These are phyloP conservation scores for Cicer judaicum DNA, from an alignment of 306 rosid species.

Conservation along the genomic window DNA sequence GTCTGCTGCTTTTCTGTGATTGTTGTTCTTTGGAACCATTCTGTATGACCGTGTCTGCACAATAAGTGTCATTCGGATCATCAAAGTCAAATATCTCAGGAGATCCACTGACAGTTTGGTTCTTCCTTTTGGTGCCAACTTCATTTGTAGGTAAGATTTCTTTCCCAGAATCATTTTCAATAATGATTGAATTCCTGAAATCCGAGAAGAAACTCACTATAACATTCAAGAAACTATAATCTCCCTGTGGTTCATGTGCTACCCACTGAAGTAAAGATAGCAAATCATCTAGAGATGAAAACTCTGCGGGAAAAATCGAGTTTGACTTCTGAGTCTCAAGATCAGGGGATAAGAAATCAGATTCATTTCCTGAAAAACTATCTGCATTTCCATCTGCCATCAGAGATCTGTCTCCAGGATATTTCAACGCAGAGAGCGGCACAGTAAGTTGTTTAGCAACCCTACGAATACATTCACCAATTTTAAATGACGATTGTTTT, in stretches of 20 bases:
- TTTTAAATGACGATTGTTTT: slow-evolving; percentile 78
- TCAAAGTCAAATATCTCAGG: slow-evolving; percentile 80
- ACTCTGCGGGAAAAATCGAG: slow-evolving; percentile 52
- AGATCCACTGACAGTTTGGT: slow-evolving; percentile 43
- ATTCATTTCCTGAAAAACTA: slow-evolving; percentile 48
- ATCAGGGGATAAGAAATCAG: slow-evolving; percentile 50
- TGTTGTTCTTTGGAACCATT: slow-evolving; percentile 76
- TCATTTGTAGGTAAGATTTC: slow-evolving; percentile 51
- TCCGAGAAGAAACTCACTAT: slow-evolving; percentile 83
- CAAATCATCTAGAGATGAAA: slow-evolving; percentile 73
- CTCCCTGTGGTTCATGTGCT: slow-evolving; percentile 73
- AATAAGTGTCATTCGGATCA: slow-evolving; percentile 74
- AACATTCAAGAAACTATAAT: slow-evolving; percentile 50
- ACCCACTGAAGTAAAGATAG: slow-evolving; percentile 66
- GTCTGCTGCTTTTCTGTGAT: slow-evolving; percentile 57
- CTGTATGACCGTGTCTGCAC: slow-evolving; percentile 75
- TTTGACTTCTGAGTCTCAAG: slow-evolving; percentile 53
- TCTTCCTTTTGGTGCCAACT: slow-evolving; percentile 68
- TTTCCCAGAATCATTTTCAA: slow-evolving; percentile 49
- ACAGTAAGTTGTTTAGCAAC: slow-evolving; percentile 88
- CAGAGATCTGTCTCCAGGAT: slow-evolving; percentile 58
- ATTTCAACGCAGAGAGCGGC: slow-evolving; percentile 57
- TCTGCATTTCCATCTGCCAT: slow-evolving; percentile 56
- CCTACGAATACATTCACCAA: slow-evolving; percentile 91
- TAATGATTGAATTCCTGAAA: slow-evolving; percentile 72